Conservation (phyloP, 495 filamentous ascomycete genomes). For the Hyaloscypha hepaticicola region DNA sequence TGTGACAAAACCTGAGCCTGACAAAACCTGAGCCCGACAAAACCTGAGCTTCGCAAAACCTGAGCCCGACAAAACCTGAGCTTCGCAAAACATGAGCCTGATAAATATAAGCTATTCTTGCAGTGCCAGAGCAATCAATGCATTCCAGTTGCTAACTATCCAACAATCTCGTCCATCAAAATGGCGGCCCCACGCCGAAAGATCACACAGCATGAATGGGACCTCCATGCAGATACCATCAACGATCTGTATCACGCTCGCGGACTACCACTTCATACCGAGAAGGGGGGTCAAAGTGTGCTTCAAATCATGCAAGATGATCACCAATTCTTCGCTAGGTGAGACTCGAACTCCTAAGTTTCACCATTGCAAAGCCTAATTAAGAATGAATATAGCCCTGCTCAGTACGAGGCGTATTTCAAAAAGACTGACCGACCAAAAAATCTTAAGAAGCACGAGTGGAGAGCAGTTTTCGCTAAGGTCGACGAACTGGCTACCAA, state of each 20-base stretch:
- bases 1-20: neutral
- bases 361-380: neutral
- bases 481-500: neutral
- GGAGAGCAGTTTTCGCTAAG: neutral
- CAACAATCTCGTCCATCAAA: too few species aligned
- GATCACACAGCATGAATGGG: neutral
- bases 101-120: too few species aligned
- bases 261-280: neutral
- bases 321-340: constrained; percentile 3
- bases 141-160: too few species aligned
- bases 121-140: too few species aligned
- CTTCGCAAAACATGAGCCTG: too few species aligned
- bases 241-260: neutral
- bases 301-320: constrained; percentile 4
- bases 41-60: too few species aligned
- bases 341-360: neutral
- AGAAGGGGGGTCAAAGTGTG: neutral
- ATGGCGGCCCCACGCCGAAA: neutral
- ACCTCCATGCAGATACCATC: neutral
- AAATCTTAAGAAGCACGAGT: constrained; percentile 1
- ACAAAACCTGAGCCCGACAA: too few species aligned
- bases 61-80: too few species aligned
- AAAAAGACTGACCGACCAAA: neutral
- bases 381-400: neutral
- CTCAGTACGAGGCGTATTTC: neutral